Conservation (phyloP, 352 stramenopile genomes). For the Globisporangium recalcitrans region DNA sequence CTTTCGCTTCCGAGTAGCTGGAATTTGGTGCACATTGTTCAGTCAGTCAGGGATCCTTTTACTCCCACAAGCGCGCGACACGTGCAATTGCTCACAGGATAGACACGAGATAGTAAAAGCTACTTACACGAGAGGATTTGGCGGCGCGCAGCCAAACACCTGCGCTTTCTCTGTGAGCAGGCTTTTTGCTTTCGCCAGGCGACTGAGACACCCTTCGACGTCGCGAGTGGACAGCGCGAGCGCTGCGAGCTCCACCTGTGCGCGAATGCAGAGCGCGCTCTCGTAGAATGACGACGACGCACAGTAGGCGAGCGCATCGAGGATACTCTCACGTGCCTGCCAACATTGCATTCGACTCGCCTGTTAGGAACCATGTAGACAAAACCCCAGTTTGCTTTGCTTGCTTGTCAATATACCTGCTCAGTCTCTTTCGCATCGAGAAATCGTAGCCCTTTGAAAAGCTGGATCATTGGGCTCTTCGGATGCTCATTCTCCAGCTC, state of each 20-base stretch:
- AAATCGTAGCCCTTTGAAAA: conserved; percentile 33
- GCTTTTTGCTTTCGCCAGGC: conserved; percentile 35
- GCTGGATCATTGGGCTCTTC: conserved; percentile 47
- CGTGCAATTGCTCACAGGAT: not conserved
- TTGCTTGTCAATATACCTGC: conserved; percentile 29
- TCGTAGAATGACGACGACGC: conserved; percentile 68
- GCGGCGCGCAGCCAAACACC: conserved; percentile 29
- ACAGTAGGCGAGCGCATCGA: conserved; percentile 55
- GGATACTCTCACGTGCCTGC: conserved; percentile 40
- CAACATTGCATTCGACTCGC: not conserved
- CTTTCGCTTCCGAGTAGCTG: conserved; percentile 52
- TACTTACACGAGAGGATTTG: conserved; percentile 38
- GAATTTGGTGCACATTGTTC: not conserved
- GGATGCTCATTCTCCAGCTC: conserved; percentile 23
- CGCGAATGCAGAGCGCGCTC: conserved; percentile 45
- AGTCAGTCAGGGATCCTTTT: not conserved
- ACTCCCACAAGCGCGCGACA: not conserved
- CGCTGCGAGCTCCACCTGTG: conserved; percentile 48
- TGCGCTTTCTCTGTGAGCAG: conserved; percentile 41
- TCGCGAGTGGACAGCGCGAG: conserved; percentile 40
- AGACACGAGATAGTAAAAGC: not conserved
- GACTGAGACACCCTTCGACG: conserved; percentile 55
- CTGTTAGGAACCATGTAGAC: no score
- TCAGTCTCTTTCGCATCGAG: conserved; percentile 24
- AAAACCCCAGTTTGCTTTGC: not conserved